These are phyloP conservation scores for Dendrobium catenatum DNA, from an alignment of 106 monocot species.

Conservation along the genomic window DNA sequence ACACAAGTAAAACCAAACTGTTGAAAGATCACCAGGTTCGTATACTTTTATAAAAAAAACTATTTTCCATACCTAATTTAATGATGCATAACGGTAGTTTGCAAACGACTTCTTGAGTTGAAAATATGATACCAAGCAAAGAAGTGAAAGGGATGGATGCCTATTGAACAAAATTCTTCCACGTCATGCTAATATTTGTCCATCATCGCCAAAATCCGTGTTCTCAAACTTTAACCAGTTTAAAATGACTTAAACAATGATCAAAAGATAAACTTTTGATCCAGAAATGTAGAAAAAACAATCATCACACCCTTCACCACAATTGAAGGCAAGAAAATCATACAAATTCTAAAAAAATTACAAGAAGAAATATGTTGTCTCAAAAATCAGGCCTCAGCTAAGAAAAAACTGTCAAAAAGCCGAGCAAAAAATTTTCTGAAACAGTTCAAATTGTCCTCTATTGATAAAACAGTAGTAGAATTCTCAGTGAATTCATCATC, in stretches of 20 bases:
- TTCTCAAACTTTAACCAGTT: background rate
- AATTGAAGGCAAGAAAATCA: background rate
- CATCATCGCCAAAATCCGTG: background rate
- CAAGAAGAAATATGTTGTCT: background rate
- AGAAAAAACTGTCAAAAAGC: background rate
- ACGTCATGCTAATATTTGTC: background rate
- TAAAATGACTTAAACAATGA: too few relatives aligned
- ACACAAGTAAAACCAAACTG: too few relatives aligned
- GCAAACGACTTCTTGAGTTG: background rate
- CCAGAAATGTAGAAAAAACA: background rate
- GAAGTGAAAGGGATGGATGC: background rate
- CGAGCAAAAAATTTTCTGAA: background rate
- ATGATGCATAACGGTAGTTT: background rate
- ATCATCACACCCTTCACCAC: background rate
- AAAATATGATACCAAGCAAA: background rate
- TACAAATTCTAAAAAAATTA: background rate
- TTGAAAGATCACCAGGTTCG: background rate
- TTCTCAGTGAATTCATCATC: background rate
- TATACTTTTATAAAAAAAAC: background rate
- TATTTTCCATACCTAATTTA: background rate
- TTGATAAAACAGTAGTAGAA: background rate
- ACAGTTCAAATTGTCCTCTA: background rate
- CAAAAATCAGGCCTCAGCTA: background rate
- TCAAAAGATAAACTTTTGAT: background rate
- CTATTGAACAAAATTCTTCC: background rate